phyloP scores from a whole-genome alignment of 2,329 filamentous ascomycete species.

The Sporothrix sp. region DNA sequence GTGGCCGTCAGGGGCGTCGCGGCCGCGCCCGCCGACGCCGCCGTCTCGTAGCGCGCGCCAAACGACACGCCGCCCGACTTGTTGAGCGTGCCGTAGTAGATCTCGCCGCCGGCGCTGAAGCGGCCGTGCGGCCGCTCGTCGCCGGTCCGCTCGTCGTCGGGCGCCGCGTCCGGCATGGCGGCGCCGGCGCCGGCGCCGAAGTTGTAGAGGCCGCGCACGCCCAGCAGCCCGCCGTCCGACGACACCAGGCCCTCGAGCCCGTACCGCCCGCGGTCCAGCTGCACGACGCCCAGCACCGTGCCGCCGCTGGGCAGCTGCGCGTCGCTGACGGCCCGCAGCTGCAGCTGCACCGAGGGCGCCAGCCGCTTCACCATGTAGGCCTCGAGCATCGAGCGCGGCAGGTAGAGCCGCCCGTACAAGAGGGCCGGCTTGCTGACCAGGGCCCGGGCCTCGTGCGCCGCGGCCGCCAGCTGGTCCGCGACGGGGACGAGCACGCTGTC shows the following conservation, averaged over 20 bases:
- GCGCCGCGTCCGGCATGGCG: slow-evolving; percentile 6
- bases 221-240: slow-evolving; percentile 82
- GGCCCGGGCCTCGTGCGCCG: slow-evolving; percentile 17
- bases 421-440: slow-evolving; percentile 31
- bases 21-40: slow-evolving; percentile 54
- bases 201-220: slow-evolving; percentile 84
- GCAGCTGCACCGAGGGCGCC: slow-evolving; percentile 66
- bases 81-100: slow-evolving; percentile 92
- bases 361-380: slow-evolving; percentile 73
- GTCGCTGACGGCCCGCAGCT: slow-evolving; percentile 69
- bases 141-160: too few species aligned
- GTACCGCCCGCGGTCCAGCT: slow-evolving; percentile 80
- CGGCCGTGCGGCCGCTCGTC: slow-evolving; percentile 54
- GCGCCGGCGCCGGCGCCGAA: slow-evolving; percentile 60
- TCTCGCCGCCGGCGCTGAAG: slow-evolving; percentile 82
- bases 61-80: slow-evolving; percentile 88
- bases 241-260: slow-evolving; percentile 84
- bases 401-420: slow-evolving; percentile 68
- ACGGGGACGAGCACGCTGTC: slow-evolving; percentile 11
- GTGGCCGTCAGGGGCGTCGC: slow-evolving; percentile 92
- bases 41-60: slow-evolving; percentile 77
- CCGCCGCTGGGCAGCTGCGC: slow-evolving; percentile 63
- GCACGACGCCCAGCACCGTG: slow-evolving; percentile 61
- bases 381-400: slow-evolving; percentile 78
- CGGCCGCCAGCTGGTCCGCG: slow-evolving; percentile 13